A percentile compares a stretch with the other conserved stretches of the same genome.
Conservation (phyloP, 2,329 filamentous ascomycete species). For the Ceratocystis huliohia region DNA sequence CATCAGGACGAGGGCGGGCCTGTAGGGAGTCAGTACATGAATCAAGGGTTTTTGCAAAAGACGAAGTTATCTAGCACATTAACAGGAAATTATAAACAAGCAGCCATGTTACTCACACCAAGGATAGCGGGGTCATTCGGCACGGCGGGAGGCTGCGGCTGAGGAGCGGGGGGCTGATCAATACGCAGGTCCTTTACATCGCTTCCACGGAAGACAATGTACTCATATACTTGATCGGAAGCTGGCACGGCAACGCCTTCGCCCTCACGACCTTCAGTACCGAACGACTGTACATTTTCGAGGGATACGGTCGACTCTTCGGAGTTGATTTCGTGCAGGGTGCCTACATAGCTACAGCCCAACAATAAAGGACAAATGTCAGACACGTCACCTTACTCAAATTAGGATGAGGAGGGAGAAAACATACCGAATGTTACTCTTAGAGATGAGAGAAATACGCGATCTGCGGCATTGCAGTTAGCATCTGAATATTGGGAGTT, state of each 20-base stretch:
- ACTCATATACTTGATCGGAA: constrained; percentile 86
- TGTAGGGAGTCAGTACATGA: constrained; percentile 3
- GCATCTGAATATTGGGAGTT: constrained; percentile 24
- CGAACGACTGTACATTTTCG: constrained; percentile 88
- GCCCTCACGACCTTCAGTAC: constrained; percentile 78
- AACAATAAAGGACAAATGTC: constrained; percentile 25
- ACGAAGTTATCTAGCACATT: background rate
- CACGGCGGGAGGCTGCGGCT: constrained; percentile 59
- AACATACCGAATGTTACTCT: constrained; percentile 86
- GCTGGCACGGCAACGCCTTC: constrained; percentile 60
- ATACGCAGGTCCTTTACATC: constrained; percentile 97
- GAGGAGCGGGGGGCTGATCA: constrained; percentile 65
- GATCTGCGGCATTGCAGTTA: constrained; percentile 44
- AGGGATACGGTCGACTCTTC: constrained; percentile 93
- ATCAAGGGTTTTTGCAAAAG: background rate
- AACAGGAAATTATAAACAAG: background rate
- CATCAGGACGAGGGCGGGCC: constrained; percentile 21
- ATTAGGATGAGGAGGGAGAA: constrained; percentile 7
- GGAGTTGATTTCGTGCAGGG: constrained; percentile 94
- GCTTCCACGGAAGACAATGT: constrained; percentile 95
- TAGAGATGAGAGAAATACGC: constrained; percentile 91
- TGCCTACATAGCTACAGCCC: constrained; percentile 72
- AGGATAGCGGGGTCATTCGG: constrained; percentile 95
- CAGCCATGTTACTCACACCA: constrained; percentile 59
- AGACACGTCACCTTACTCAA: constrained; percentile 10